Evolutionary conservation across 1,284 basidiomycete species (phyloP), one percentile per base, ranked within the genome.

Genomic region (Agroathelia rolfsii): DNA sequence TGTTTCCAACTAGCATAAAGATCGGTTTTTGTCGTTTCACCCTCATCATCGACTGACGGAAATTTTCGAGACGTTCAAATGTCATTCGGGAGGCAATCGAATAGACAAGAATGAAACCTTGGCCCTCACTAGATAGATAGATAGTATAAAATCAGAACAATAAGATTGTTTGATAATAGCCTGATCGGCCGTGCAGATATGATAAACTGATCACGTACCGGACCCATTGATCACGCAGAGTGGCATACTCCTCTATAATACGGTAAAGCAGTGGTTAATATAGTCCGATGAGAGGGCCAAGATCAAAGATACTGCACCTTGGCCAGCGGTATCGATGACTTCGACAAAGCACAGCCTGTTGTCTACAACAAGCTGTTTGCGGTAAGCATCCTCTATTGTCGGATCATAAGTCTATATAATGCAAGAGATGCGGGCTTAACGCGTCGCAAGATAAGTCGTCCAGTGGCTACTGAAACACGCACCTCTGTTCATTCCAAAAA

Each of bases 311-410:
- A 23, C 61, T 75, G 40, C 50, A 89, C 88, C 88, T 75, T 93
- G 89, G 16, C 89, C 89, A 28, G 89, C 88, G 43, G 88, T 92
- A 60, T 94, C 74, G 41, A 76, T 63, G 30, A 77, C 69, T 50
- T 77, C 73, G 26, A 77, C 56, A 45, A 73, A 62, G 48, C 71
- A 74, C 51, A 72, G 70, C 44, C 66, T 60, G 41, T 71, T 71
- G 51, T 76, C 72, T 33, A 76, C 70, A 16, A 73, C 63, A 48
- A 73, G 64, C 50, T 74, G 69, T 51, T 76, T 75, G 37, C 73
- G 61, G 53, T 76, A 76, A 39, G 72, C 72, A 50, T 76, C 73
- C 53, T 77, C 73, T 55, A 77, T 77, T 35, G 74, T 77, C 24
- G 66, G 66, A 51, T 69, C 66, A 44, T 65, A 67, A 24, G 64